phyloP scores from a whole-genome alignment of 2,329 filamentous ascomycete species.

The Xylaria sp. region DNA sequence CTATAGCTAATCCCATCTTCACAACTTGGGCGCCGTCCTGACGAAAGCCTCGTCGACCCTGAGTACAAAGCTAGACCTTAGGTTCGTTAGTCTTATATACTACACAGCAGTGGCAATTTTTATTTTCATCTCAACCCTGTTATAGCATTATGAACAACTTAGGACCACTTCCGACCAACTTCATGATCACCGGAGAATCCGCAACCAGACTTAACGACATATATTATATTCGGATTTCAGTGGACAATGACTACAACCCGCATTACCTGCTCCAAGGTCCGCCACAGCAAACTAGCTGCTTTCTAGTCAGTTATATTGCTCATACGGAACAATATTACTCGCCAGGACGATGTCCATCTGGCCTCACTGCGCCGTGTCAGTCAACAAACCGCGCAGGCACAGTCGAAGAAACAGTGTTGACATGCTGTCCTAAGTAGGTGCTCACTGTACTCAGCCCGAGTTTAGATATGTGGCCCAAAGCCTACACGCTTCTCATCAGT shows the following conservation, averaged over 20 bases:
- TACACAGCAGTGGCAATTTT: neutral
- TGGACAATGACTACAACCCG: neutral
- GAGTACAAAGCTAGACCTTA: neutral
- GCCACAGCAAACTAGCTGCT: conserved; percentile 5
- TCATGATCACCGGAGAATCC: neutral
- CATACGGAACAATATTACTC: conserved; percentile 24
- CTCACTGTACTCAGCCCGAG: neutral
- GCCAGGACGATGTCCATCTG: conserved; percentile 9
- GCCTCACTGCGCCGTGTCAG: conserved; percentile 10
- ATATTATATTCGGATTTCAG: neutral
- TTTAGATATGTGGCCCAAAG: no score
- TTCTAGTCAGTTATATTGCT: conserved; percentile 5
- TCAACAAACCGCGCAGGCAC: conserved; percentile 16
- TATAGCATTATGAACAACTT: neutral
- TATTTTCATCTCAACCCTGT: neutral
- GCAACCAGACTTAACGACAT: neutral
- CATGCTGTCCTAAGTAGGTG: conserved; percentile 25
- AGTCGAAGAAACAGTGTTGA: conserved; percentile 20
- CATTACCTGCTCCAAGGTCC: conserved; percentile 8
- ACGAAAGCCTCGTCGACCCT: neutral
- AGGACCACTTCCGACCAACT: conserved; percentile 17
- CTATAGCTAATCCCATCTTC: neutral
- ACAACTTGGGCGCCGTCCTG: neutral
- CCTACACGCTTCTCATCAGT: no score
- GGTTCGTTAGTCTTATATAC: no score